Evolutionary conservation across 1,284 basidiomycete species (phyloP).

Genomic region (Cryptococcus sp.): DNA sequence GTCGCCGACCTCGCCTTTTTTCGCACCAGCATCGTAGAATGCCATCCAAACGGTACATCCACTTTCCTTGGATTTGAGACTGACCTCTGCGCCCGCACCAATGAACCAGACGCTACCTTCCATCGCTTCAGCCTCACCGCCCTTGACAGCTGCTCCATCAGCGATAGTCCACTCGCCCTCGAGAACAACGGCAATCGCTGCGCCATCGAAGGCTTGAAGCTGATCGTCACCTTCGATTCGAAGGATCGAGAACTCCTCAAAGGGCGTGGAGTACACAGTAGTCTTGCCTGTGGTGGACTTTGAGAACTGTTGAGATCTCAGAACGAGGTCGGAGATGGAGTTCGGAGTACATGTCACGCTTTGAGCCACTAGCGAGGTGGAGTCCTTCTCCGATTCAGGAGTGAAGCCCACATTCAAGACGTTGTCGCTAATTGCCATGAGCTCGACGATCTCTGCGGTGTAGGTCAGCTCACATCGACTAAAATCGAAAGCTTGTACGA

Average conservation of each 20-base stretch:
- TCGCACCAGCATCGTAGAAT: slow-evolving; percentile 35
- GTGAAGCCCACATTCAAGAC: slow-evolving; percentile 52
- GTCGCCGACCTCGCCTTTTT: slow-evolving; percentile 22
- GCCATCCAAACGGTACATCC: slow-evolving; percentile 33
- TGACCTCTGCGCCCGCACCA: slow-evolving; percentile 26
- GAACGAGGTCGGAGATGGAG: slow-evolving; percentile 13
- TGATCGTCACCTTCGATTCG: slow-evolving; percentile 25
- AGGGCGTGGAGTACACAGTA: slow-evolving; percentile 29
- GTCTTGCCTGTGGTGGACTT: slow-evolving; percentile 22
- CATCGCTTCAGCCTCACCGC: slow-evolving; percentile 7
- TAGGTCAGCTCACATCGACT: slow-evolving; percentile 1
- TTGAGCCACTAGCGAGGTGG: slow-evolving; percentile 27
- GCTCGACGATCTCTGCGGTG: slow-evolving; percentile 49
- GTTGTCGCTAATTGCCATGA: slow-evolving; percentile 53
- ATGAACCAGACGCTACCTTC: slow-evolving; percentile 36
- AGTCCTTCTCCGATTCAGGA: slow-evolving; percentile 40
- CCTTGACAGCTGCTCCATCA: slow-evolving; percentile 4
- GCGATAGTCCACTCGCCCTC: slow-evolving; percentile 12
- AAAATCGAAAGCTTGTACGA: background rate
- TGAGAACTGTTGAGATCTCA: slow-evolving; percentile 13
- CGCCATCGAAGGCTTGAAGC: slow-evolving; percentile 30
- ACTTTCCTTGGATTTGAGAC: slow-evolving; percentile 12
- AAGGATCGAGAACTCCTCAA: slow-evolving; percentile 40
- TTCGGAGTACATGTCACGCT: slow-evolving; percentile 31
- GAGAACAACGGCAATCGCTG: slow-evolving; percentile 31